A percentile compares a stretch with the other conserved stretches of the same genome.
phyloP scores from a whole-genome alignment of 2,329 filamentous ascomycete genomes.

The Claviceps sp. region DNA sequence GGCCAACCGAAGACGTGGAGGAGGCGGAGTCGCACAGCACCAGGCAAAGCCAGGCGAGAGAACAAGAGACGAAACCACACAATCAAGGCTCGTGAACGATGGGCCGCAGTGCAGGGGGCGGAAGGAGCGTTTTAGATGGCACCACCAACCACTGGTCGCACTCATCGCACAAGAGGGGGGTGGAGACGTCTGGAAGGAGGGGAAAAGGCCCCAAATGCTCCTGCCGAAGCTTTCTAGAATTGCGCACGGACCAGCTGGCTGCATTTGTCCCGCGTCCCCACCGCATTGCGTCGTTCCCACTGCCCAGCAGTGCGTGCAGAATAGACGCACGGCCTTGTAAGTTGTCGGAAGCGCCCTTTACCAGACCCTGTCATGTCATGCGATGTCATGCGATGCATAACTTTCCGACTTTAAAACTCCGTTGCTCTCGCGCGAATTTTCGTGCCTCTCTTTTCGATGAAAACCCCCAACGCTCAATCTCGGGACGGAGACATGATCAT shows the following conservation, averaged over 20 bases:
- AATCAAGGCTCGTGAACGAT: not conserved
- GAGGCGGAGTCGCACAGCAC: not conserved
- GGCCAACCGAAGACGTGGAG: not conserved
- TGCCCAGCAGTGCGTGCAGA: too few relatives aligned
- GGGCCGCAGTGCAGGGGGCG: not conserved
- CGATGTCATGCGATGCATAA: too few relatives aligned
- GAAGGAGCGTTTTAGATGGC: not conserved
- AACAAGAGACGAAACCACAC: not conserved
- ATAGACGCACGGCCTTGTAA: too few relatives aligned
- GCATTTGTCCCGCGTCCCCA: conserved; percentile 5
- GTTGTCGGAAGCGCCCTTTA: too few relatives aligned
- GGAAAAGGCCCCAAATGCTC: conserved; percentile 2
- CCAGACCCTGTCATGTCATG: too few relatives aligned
- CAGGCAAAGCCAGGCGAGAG: not conserved
- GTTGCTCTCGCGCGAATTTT: too few relatives aligned
- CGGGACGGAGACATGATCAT: too few relatives aligned
- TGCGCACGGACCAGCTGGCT: conserved; percentile 10
- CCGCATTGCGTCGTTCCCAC: not conserved
- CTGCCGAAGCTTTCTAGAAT: conserved; percentile 16
- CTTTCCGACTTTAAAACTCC: too few relatives aligned
- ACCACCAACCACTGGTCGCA: too few relatives aligned
- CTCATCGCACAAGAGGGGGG: not conserved
- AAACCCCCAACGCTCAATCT: too few relatives aligned
- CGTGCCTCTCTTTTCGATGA: too few relatives aligned
- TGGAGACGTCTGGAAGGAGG: not conserved